Percentiles rank a stretch among this genome's conserved stretches.
phyloP scores from a whole-genome alignment of 495 filamentous ascomycete species.

The Thermothielavioides terrestris region DNA sequence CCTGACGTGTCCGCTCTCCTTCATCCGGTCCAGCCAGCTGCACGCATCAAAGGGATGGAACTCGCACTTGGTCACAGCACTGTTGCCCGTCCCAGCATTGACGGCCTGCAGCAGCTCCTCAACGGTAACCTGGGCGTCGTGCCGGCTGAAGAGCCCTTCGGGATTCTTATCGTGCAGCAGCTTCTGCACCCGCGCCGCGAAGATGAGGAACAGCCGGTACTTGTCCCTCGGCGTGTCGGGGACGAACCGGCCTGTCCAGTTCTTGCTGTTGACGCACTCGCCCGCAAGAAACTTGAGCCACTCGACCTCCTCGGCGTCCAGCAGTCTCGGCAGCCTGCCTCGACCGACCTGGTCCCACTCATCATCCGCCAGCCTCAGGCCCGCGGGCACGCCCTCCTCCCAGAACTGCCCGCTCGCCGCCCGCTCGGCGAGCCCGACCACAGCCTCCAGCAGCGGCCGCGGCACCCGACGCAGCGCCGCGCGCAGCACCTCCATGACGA shows the following conservation, averaged over 20 bases:
- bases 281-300: constrained; percentile 20
- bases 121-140: constrained; percentile 11
- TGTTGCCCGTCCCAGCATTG: constrained; percentile 14
- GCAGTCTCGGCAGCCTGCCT: background rate
- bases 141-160: constrained; percentile 9
- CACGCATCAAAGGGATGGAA: constrained; percentile 23
- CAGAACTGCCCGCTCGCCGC: background rate
- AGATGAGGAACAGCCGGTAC: constrained; percentile 21
- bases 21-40: constrained; percentile 20
- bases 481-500: constrained; percentile 5
- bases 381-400: background rate
- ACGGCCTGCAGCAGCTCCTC: constrained; percentile 20
- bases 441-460: constrained; percentile 1
- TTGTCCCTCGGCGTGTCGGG: constrained; percentile 10
- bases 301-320: constrained; percentile 10
- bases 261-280: constrained; percentile 13
- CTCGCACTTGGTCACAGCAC: constrained; percentile 9
- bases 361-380: background rate
- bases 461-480: background rate
- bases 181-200: constrained; percentile 22
- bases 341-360: constrained; percentile 1
- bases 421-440: background rate
- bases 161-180: constrained; percentile 20
- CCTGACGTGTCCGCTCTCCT: constrained; percentile 9
- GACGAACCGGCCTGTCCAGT: constrained; percentile 5